Base-by-base conservation (phyloP, 768 basidiomycete genomes). In the Pisolithus microcarpus region DNA sequence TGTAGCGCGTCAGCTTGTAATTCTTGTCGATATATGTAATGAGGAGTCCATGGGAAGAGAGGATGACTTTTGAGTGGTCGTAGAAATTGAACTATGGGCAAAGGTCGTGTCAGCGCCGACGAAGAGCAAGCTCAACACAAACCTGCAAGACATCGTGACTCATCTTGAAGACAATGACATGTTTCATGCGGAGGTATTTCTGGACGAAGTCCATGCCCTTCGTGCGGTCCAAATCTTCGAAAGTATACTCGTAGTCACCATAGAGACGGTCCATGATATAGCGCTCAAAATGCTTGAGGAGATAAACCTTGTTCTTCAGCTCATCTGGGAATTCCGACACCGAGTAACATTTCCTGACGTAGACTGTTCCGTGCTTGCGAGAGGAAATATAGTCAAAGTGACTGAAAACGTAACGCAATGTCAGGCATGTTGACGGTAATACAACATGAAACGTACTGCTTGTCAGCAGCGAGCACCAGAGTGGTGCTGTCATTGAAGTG, bases 61-160 rank as follows among this genome's bases (percentile, higher is more conserved):
- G 74, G 52, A 99, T 84, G 53, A 98, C 72, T 67, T 99, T 98
- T 38, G 89, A 86, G 72, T 99, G 96, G 70, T 98, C 96, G 67
- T 90, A 91, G 67, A 97, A 98, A 74, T 98, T 99, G 79, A 97
- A 97, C 95, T 98, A 64, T 2, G 43, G 46, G 21, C 46, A 21
- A 46, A 6, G 5, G 31, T 43, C n/a, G 49, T 59, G 45, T 56
- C 52, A 48, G 36, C 31, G 26, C 18, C 8, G 38, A 18, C 28
- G 46, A 45, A 18, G 40, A 15, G 51, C 21, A 38, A 15, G 43
- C 39, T 21, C n/a, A 39, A 30, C n/a, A 58, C 77, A 42, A 52
- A 90, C 93, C 82, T 97, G 95, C n/a, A 97, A 68, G 50, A 91
- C 84, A 60, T 95, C 93, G 61, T 96, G 91, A 67, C 90, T 93